Percentiles rank a stretch among this genome's conserved stretches.
Evolutionary conservation across 2,329 filamentous ascomycete genomes (phyloP).

Genomic region (Exophiala aquamarina): DNA sequence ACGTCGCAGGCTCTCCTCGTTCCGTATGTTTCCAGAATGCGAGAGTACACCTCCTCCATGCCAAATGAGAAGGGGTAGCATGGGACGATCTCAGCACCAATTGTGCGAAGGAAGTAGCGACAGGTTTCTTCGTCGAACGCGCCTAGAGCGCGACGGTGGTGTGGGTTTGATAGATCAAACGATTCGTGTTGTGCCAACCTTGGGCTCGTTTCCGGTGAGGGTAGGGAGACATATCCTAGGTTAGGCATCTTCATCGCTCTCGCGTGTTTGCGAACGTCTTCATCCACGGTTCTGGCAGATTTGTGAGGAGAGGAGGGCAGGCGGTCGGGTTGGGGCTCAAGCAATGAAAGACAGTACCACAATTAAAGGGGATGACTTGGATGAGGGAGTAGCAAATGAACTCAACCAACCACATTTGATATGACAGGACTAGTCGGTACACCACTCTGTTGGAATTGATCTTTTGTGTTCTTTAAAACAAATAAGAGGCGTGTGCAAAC

Average conservation of each 20-base stretch:
- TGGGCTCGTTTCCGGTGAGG: slow-evolving; percentile 9
- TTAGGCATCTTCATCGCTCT: no score
- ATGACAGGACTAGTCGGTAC: no score
- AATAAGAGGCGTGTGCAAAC: not conserved
- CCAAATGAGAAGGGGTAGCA: slow-evolving; percentile 29
- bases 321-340: no score
- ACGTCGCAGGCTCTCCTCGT: slow-evolving; percentile 24
- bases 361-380: no score
- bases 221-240: not conserved
- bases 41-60: slow-evolving; percentile 31
- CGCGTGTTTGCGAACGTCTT: no score
- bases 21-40: slow-evolving; percentile 28
- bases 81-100: slow-evolving; percentile 26
- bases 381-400: no score
- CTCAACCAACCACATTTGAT: no score
- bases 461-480: no score
- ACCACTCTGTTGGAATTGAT: no score
- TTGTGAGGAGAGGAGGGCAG: no score
- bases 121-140: slow-evolving; percentile 31
- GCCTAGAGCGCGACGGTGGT: slow-evolving; percentile 11
- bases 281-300: no score
- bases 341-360: no score
- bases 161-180: slow-evolving; percentile 4
- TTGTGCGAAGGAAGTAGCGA: slow-evolving; percentile 29
- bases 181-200: slow-evolving; percentile 6